These are phyloP conservation scores for Coprinellus aureogranulatus DNA, from an alignment of 768 basidiomycete species.

Conservation along the genomic window DNA sequence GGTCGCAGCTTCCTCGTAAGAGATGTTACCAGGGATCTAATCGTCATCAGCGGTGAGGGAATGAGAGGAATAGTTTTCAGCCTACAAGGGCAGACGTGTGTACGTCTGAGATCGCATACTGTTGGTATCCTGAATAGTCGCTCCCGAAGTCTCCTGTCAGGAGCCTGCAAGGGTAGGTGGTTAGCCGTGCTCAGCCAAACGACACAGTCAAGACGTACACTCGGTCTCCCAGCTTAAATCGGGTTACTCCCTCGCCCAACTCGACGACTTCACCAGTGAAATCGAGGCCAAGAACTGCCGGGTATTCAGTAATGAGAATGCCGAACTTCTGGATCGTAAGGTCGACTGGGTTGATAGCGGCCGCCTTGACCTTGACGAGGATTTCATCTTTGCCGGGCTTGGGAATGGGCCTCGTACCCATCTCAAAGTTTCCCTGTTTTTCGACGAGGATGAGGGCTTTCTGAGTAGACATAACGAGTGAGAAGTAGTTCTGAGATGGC, in stretches of 20 bases:
- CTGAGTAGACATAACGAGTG: slow-evolving; percentile 11
- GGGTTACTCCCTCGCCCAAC: slow-evolving; percentile 50
- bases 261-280: slow-evolving; percentile 49
- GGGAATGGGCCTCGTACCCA: slow-evolving; percentile 23
- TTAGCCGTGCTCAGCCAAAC: slow-evolving; percentile 29
- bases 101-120: slow-evolving; percentile 36
- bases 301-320: slow-evolving; percentile 39
- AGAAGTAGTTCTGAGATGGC: too few relatives aligned
- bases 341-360: slow-evolving; percentile 50
- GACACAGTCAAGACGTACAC: slow-evolving; percentile 36
- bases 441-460: slow-evolving; percentile 23
- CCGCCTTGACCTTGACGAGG: slow-evolving; percentile 37
- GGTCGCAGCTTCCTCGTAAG: slow-evolving; percentile 48
- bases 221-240: slow-evolving; percentile 49
- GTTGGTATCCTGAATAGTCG: slow-evolving; percentile 38
- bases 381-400: slow-evolving; percentile 22
- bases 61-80: slow-evolving; percentile 42
- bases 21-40: slow-evolving; percentile 47
- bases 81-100: slow-evolving; percentile 37
- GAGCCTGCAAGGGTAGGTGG: slow-evolving; percentile 22
- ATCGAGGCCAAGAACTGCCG: slow-evolving; percentile 48
- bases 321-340: slow-evolving; percentile 47
- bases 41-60: slow-evolving; percentile 58
- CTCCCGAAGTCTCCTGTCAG: slow-evolving; percentile 36
- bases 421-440: slow-evolving; percentile 25